Percentiles rank a stretch among this genome's conserved stretches.
Conservation (phyloP, 768 basidiomycete genomes). For the Tulasnella sp. region DNA sequence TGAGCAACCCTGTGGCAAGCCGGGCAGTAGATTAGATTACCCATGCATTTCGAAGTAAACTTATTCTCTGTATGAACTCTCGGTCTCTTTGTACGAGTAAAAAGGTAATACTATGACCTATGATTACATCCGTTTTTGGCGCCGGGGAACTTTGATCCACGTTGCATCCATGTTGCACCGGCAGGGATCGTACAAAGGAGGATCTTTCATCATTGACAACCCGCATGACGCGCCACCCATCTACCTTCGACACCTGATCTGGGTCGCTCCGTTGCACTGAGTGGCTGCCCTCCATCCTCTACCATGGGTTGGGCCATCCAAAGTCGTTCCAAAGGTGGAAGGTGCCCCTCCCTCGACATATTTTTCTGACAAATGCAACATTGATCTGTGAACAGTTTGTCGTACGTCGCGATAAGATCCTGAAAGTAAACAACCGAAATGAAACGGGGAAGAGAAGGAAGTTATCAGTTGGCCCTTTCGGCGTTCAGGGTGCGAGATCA, state of each 20-base stretch:
- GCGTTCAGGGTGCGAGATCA: not conserved
- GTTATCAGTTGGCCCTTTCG: not conserved
- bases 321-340: not conserved
- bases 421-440: not conserved
- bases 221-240: not conserved
- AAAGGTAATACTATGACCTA: not conserved
- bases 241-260: not conserved
- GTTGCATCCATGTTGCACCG: not conserved
- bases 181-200: not conserved
- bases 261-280: not conserved
- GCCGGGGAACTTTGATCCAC: not conserved
- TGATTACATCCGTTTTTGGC: not conserved
- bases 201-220: not conserved
- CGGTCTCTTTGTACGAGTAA: not conserved
- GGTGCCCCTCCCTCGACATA: not conserved
- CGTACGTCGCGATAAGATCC: constrained; percentile 1
- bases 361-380: not conserved
- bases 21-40: not conserved
- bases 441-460: not conserved
- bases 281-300: not conserved
- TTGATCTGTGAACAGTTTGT: not conserved
- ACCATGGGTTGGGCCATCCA: not conserved
- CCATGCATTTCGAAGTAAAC: not conserved
- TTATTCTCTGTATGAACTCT: not conserved
- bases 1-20: constrained; percentile 22